These are phyloP conservation scores for Ceratobasidium sp. DNA, from an alignment of 1,284 basidiomycete genomes.

Conservation along the genomic window DNA sequence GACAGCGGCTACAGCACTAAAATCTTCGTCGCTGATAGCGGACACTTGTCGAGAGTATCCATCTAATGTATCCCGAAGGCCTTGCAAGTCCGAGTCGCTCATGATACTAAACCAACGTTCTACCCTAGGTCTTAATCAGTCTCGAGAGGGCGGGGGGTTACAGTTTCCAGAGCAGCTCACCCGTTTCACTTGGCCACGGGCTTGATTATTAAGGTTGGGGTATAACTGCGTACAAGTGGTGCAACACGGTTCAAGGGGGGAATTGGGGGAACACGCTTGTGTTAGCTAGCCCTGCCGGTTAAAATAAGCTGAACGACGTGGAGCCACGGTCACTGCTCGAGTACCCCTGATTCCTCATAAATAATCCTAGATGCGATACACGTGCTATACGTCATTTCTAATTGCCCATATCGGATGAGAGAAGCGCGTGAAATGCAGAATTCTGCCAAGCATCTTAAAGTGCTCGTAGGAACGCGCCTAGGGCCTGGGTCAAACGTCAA, in stretches of 20 bases:
- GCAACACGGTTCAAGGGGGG: not conserved
- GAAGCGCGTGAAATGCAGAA: not conserved
- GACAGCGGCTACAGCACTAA: not conserved
- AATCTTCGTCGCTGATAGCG: not conserved
- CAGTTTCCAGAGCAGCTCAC: too few relatives aligned
- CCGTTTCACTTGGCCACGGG: not conserved
- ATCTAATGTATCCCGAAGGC: not conserved
- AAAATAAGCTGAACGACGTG: conserved; percentile 19
- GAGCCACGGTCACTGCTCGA: not conserved
- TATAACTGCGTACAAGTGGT: not conserved
- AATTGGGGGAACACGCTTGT: not conserved
- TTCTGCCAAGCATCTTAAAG: not conserved
- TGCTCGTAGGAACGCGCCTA: too few relatives aligned
- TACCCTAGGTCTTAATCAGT: not conserved
- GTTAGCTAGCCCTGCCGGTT: not conserved
- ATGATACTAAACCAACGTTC: not conserved
- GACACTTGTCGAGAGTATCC: not conserved
- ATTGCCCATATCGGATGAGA: conserved; percentile 16
- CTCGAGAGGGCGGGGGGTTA: not conserved
- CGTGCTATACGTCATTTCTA: conserved; percentile 18
- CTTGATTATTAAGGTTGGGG: not conserved
- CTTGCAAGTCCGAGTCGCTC: not conserved
- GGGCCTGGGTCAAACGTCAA: too few relatives aligned
- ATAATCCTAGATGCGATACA: conserved; percentile 15
- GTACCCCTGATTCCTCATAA: conserved; percentile 18